These are phyloP conservation scores for Adenanthera pavonina DNA, from an alignment of 306 rosid genomes.

Conservation along the genomic window DNA sequence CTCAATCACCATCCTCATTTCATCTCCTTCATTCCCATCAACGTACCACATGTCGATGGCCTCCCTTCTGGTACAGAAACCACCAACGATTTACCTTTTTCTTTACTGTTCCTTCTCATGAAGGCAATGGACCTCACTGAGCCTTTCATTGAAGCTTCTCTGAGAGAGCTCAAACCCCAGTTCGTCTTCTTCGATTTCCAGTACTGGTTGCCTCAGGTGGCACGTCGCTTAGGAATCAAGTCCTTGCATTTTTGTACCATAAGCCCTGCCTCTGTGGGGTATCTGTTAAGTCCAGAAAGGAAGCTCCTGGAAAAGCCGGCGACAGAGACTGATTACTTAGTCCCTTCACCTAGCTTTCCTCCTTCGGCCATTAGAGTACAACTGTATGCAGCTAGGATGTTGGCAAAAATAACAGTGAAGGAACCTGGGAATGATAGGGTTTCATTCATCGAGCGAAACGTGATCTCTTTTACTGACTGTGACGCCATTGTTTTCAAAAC, in stretches of 20 bases:
- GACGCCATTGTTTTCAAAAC: slow-evolving; percentile 63
- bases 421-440: slow-evolving; percentile 41
- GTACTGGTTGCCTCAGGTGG: slow-evolving; percentile 61
- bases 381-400: slow-evolving; percentile 45
- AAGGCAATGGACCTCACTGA: slow-evolving; percentile 65
- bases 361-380: slow-evolving; percentile 52
- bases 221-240: slow-evolving; percentile 47
- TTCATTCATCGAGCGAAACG: slow-evolving; percentile 43
- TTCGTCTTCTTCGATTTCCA: slow-evolving; percentile 58
- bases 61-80: slow-evolving; percentile 66
- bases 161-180: slow-evolving; percentile 51
- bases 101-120: slow-evolving; percentile 50
- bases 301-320: slow-evolving; percentile 33
- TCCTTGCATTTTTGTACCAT: slow-evolving; percentile 45
- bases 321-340: slow-evolving; percentile 34
- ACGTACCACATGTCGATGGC: slow-evolving; percentile 59
- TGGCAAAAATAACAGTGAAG: neutral
- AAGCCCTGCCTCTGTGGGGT: slow-evolving; percentile 53
- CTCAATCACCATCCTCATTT: slow-evolving; percentile 53
- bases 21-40: slow-evolving; percentile 43
- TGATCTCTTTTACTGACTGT: slow-evolving; percentile 32
- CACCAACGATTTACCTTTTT: slow-evolving; percentile 57
- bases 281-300: slow-evolving; percentile 51
- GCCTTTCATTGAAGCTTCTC: slow-evolving; percentile 23
- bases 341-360: slow-evolving; percentile 59